Evolutionary conservation across 805 yeast species (phyloP), one percentile per base, ranked within the genome.

Genomic region (Brettanomyces naardenensis): DNA sequence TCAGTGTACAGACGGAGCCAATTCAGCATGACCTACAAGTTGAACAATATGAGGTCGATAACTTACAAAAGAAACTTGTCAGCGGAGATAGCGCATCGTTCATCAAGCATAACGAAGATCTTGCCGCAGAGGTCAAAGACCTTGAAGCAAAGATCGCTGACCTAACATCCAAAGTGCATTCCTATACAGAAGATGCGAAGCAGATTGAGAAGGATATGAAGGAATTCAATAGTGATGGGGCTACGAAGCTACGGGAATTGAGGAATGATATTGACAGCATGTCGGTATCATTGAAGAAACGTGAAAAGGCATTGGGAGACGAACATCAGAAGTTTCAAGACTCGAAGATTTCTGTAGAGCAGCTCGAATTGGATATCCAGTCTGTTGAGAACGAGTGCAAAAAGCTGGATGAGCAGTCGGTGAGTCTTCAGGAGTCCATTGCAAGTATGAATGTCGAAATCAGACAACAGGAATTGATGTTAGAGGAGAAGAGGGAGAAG

Each of bases 191-290:
- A 0, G 82, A 79, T 21, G 71, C 84, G 10, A 46, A 49, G 3
- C 53, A 54, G 6, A 78, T 84, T 37, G 84, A 83, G 51, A 71
- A 64, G 14, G 97, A 92, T 55, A 84, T 88, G 64, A 66, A 70
- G 37, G 97, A 92, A 49, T 90, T 88, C 54, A 75, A 73, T 42
- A 64, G 64, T 31, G 82, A 94, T 55, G 89, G 88, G 48, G 86
- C 89, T 1, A 72, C 80, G 1, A 94, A 90, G 56, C 65, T 94
- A 42, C 75, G 74, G 35, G 75, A 82, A 49, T 61, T 83, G 30
- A 70, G 74, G 45, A 43, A 50, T 4, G 87, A 82, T 43, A 66
- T 81, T 19, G 50, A 53, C 9, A 45, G 51, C 6, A 55, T 81
- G 4, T 51, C 63, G 0, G 44, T 51, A 5, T 59, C 68, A 33